Base-by-base conservation (phyloP, 1,284 basidiomycete genomes). In the Fomitopsis palustris region DNA sequence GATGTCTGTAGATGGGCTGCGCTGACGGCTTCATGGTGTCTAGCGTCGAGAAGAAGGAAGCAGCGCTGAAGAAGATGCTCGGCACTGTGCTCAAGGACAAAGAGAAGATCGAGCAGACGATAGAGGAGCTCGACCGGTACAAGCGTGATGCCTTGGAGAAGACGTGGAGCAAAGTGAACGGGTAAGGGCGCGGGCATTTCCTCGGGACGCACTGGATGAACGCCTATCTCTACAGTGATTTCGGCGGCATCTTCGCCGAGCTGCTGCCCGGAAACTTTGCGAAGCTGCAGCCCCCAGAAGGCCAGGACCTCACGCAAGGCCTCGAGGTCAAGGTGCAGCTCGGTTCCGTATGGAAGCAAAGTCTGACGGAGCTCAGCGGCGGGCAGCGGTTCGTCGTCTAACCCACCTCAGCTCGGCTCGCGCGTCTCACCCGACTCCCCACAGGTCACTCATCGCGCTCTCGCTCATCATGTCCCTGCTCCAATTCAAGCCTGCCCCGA, bases 401-500 rank as follows among this genome's bases (percentile, higher is more conserved):
- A 8, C 4, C 39, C n/a, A n/a, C n/a, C n/a, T n/a, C n/a, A n/a
- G n/a, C n/a, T n/a, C n/a, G n/a, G n/a, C n/a, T n/a, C n/a, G n/a
- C n/a, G n/a, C n/a, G n/a, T n/a, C n/a, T n/a, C n/a, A n/a, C n/a
- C n/a, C n/a, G n/a, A n/a, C n/a, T n/a, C 47, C 25, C 21, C 57
- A 29, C 27, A 55, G 19, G 10, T 41, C n/a, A 41, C 43, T 41
- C 41, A 54, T 55, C 38, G 61, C 55, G 31, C 83, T 99, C 2
- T 97, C 95, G 10, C 82, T 99, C 53, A 98, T 99, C 80, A 96
- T 99, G 95, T 92, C 96, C 0, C 83, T 99, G 41, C 84, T 99
- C 37, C 96, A 98, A 75, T 98, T 98, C 84, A 98, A 98, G 72
- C 95, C 96, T 2, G 96, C 96, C n/a, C 97, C 95, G 0, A 96